These are phyloP conservation scores for Mucor ambiguus DNA, from an alignment of 371 early-diverging fungal species.

Conservation along the genomic window DNA sequence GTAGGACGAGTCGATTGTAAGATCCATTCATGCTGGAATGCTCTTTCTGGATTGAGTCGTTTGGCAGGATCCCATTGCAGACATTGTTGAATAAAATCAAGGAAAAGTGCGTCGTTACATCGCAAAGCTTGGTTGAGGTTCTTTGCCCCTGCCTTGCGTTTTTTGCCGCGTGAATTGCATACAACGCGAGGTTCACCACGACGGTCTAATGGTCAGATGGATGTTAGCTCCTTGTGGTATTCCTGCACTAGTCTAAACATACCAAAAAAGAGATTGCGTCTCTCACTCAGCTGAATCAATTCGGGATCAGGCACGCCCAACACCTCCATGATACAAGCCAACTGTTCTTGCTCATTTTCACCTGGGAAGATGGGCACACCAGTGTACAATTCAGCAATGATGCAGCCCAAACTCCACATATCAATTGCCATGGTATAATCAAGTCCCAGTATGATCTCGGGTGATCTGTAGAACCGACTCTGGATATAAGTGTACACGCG, in stretches of 20 bases:
- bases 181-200: conserved; percentile 71
- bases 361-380: conserved; percentile 98
- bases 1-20: conserved; percentile 32
- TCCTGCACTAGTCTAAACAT: conserved; percentile 22
- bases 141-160: conserved; percentile 79
- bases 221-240: background rate
- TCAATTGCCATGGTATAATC: conserved; percentile 94
- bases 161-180: conserved; percentile 88
- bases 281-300: conserved; percentile 75
- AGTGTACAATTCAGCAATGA: conserved; percentile 93
- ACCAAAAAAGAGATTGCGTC: conserved; percentile 90
- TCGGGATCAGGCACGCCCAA: conserved; percentile 80
- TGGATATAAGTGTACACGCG: conserved; percentile 98
- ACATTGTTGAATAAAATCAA: conserved; percentile 86
- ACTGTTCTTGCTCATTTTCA: conserved; percentile 94
- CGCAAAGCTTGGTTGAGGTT: conserved; percentile 71
- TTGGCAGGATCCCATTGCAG: conserved; percentile 91
- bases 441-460: conserved; percentile 80
- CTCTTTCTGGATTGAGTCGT: conserved; percentile 88
- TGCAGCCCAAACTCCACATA: conserved; percentile 99
- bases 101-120: conserved; percentile 71
- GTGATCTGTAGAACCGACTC: conserved; percentile 96
- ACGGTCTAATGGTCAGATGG: conserved; percentile 54
- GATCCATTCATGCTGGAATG: conserved; percentile 81
- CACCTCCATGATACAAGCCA: conserved; percentile 93